These are phyloP conservation scores for Leccinellum albellum DNA, from an alignment of 768 basidiomycete genomes.

Conservation along the genomic window DNA sequence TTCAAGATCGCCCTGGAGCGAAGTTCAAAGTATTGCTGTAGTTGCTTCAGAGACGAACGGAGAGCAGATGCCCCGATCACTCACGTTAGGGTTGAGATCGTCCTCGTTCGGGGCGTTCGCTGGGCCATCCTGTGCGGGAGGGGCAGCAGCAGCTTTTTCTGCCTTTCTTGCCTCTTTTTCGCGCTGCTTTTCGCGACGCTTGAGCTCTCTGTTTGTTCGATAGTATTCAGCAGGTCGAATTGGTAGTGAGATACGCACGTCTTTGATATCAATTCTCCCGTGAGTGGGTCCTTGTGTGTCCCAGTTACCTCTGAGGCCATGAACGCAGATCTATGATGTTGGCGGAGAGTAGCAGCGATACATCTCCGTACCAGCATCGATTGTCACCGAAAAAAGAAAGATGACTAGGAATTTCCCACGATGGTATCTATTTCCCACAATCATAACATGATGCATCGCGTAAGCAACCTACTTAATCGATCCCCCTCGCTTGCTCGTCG, in stretches of 20 bases:
- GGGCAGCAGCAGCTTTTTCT: conserved; percentile 58
- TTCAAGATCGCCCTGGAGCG: conserved; percentile 85
- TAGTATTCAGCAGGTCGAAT: conserved; percentile 25
- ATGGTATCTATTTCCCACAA: neutral
- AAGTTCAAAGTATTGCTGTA: conserved; percentile 94
- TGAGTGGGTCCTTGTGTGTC: conserved; percentile 73
- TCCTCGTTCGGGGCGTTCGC: conserved; percentile 58
- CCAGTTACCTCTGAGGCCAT: conserved; percentile 39
- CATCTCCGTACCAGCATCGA: conserved; percentile 26
- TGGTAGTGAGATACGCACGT: conserved; percentile 48
- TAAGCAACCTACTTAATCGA: conserved; percentile 29
- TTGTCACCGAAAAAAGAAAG: conserved; percentile 15
- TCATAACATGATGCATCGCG: conserved; percentile 7
- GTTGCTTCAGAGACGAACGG: neutral
- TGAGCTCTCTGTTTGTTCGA: conserved; percentile 70
- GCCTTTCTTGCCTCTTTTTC: conserved; percentile 71
- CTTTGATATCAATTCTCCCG: conserved; percentile 97
- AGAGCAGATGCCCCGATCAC: conserved; percentile 28
- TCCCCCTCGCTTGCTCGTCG: conserved; percentile 20
- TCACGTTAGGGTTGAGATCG: conserved; percentile 86
- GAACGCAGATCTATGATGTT: neutral
- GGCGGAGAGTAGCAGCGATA: conserved; percentile 6
- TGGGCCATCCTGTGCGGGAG: conserved; percentile 32
- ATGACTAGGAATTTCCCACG: conserved; percentile 4
- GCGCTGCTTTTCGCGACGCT: conserved; percentile 86